Evolutionary conservation across 176 grass and related monocot species (phyloP).

Genomic region (Dendrocalamus sinicus): DNA sequence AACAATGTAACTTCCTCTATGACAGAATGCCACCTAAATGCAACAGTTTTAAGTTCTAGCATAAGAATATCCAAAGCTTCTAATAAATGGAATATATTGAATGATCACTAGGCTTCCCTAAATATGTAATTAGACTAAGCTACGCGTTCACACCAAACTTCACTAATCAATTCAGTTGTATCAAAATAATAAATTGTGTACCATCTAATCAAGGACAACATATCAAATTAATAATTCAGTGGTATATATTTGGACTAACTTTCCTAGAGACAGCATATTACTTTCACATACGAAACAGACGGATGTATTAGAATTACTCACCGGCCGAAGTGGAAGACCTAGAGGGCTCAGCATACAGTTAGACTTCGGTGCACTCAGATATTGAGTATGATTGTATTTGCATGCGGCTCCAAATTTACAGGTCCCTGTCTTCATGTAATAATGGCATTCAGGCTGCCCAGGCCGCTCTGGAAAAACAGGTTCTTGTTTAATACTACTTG

Average conservation of each 20-base stretch:
- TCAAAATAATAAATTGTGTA: slow-evolving; percentile 18
- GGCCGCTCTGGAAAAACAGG: slow-evolving; percentile 61
- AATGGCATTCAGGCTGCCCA: slow-evolving; percentile 80
- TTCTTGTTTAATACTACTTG: slow-evolving; percentile 51
- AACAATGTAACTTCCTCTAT: slow-evolving; percentile 1
- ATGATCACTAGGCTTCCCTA: neutral
- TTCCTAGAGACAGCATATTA: slow-evolving; percentile 19
- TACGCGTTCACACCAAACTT: neutral
- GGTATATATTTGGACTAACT: slow-evolving; percentile 23
- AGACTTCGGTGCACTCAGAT: slow-evolving; percentile 53
- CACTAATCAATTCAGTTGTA: slow-evolving; percentile 20
- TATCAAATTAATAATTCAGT: slow-evolving; percentile 18
- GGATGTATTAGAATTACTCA: slow-evolving; percentile 41
- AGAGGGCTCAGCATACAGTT: slow-evolving; percentile 58
- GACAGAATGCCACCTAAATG: slow-evolving; percentile 30
- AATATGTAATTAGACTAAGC: neutral
- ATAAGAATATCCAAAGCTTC: neutral
- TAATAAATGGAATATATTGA: slow-evolving; percentile 8
- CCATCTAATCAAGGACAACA: slow-evolving; percentile 16
- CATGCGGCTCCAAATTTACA: slow-evolving; percentile 77
- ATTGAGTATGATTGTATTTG: slow-evolving; percentile 73
- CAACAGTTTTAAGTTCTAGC: slow-evolving; percentile 1
- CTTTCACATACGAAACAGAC: neutral
- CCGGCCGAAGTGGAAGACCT: slow-evolving; percentile 78
- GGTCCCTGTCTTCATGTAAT: slow-evolving; percentile 74